These are phyloP conservation scores for Xylariomycetidae sp. DNA, from an alignment of 2,329 filamentous ascomycete genomes.

Conservation along the genomic window DNA sequence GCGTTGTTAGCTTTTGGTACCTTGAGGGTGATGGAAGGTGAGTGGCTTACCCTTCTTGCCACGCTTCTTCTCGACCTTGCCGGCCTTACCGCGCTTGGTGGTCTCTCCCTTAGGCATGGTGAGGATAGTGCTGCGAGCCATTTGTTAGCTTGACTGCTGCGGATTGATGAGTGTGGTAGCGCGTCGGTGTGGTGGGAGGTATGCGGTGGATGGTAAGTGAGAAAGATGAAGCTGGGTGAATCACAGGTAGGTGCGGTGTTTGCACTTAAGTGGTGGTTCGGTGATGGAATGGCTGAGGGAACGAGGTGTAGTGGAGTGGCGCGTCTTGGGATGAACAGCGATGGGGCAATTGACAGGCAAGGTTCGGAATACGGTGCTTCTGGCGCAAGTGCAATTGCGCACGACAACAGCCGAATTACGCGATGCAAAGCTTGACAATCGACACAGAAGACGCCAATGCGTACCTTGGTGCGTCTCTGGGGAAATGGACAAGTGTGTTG, in stretches of 20 bases:
- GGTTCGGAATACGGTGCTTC: too few species aligned
- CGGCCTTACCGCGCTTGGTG: constrained; percentile 44
- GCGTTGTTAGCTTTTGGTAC: constrained; percentile 7
- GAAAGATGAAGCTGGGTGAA: too few species aligned
- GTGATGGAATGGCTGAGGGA: constrained; percentile 7
- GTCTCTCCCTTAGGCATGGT: constrained; percentile 57
- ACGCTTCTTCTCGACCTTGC: constrained; percentile 50
- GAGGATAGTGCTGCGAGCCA: constrained; percentile 38
- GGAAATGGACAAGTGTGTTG: constrained; percentile 13
- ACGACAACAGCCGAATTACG: constrained; percentile 24
- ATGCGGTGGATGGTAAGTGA: background rate
- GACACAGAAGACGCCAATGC: constrained; percentile 19
- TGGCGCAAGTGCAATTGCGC: constrained; percentile 36
- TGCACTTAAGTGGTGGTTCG: constrained; percentile 3
- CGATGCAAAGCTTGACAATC: constrained; percentile 30
- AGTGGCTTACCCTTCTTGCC: constrained; percentile 52
- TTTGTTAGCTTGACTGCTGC: too few species aligned
- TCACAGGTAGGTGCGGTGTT: too few species aligned
- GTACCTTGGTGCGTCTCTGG: constrained; percentile 29
- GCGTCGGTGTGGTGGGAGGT: background rate
- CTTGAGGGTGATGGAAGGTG: background rate
- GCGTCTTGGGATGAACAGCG: too few species aligned
- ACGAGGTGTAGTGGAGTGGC: constrained; percentile 1
- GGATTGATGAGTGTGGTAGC: constrained; percentile 20
- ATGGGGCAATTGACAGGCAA: too few species aligned